Evolutionary conservation across 2,329 filamentous ascomycete species (phyloP).

Genomic region (Alternaria incomplexa): DNA sequence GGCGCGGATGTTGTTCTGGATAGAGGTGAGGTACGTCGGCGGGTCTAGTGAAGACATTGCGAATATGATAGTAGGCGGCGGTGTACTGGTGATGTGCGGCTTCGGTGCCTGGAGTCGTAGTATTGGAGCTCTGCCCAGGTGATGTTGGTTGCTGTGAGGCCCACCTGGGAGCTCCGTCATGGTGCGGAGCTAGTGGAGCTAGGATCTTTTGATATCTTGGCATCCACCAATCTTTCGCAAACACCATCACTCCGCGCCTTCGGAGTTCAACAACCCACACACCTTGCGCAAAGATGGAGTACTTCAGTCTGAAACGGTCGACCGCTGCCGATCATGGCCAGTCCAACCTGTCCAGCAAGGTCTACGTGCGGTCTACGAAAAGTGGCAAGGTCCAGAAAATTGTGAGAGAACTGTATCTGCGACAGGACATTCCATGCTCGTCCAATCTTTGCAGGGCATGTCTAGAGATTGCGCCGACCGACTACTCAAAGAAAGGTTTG

Average conservation of each 20-base stretch:
- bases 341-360: constrained; percentile 88
- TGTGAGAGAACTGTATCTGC: constrained; percentile 92
- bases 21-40: constrained; percentile 82
- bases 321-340: constrained; percentile 61
- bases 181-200: constrained; percentile 25
- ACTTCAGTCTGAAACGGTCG: constrained; percentile 64
- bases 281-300: constrained; percentile 35
- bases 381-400: constrained; percentile 99
- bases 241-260: constrained; percentile 17
- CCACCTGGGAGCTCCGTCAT: constrained; percentile 42
- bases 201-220: constrained; percentile 36
- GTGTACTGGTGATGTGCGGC: constrained; percentile 5
- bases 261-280: constrained; percentile 9
- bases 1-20: constrained; percentile 96
- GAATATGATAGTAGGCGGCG: constrained; percentile 10
- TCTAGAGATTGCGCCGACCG: constrained; percentile 73
- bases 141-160: constrained; percentile 38
- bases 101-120: constrained; percentile 9
- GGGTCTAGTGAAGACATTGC: constrained; percentile 84
- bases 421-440: constrained; percentile 96
- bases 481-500: constrained; percentile 78
- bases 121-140: constrained; percentile 25
- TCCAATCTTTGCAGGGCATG: constrained; percentile 85
- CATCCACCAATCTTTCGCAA: constrained; percentile 30
- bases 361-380: constrained; percentile 92